Percentiles rank a stretch among this genome's conserved stretches.
These are phyloP conservation scores for Phytophthora uliginosa DNA, from an alignment of 352 stramenopile genomes.

Conservation along the genomic window DNA sequence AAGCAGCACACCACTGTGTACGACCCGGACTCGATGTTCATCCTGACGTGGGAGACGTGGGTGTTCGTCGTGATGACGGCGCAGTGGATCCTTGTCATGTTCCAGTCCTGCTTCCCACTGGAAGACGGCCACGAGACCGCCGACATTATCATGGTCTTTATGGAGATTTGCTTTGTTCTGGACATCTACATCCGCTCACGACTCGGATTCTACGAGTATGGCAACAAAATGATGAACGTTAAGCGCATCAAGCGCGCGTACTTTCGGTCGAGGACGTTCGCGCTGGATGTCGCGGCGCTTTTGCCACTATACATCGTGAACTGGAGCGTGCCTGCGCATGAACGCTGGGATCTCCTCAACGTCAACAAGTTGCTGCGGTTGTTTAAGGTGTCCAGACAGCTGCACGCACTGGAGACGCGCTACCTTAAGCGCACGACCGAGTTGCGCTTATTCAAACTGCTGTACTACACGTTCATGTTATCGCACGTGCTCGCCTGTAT, in stretches of 20 bases:
- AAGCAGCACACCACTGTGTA: conserved; percentile 16
- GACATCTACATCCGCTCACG: conserved; percentile 64
- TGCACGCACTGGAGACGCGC: conserved; percentile 60
- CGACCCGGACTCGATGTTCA: conserved; percentile 58
- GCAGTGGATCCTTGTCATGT: conserved; percentile 61
- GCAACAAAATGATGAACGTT: conserved; percentile 72
- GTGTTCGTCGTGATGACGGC: conserved; percentile 60
- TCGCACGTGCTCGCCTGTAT: conserved; percentile 66
- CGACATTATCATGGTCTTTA: conserved; percentile 37
- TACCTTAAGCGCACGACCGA: conserved; percentile 72
- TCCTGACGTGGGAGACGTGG: conserved; percentile 67
- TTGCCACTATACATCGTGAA: conserved; percentile 65
- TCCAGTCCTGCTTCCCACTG: conserved; percentile 52
- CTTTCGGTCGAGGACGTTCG: conserved; percentile 50
- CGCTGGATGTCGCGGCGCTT: conserved; percentile 53
- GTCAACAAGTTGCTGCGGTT: conserved; percentile 72
- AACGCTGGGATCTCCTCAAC: conserved; percentile 61
- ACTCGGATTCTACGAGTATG: conserved; percentile 69
- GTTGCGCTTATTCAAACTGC: conserved; percentile 70
- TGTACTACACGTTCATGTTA: conserved; percentile 81
- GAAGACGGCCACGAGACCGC: background rate
- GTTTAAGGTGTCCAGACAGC: conserved; percentile 59
- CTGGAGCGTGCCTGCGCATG: conserved; percentile 31
- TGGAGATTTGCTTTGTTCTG: conserved; percentile 55
- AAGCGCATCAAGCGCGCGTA: conserved; percentile 46